A percentile compares a stretch with the other conserved stretches of the same genome.
Evolutionary conservation across 257 asterid genomes (phyloP).

Genomic region (Solanum chmielewskii): DNA sequence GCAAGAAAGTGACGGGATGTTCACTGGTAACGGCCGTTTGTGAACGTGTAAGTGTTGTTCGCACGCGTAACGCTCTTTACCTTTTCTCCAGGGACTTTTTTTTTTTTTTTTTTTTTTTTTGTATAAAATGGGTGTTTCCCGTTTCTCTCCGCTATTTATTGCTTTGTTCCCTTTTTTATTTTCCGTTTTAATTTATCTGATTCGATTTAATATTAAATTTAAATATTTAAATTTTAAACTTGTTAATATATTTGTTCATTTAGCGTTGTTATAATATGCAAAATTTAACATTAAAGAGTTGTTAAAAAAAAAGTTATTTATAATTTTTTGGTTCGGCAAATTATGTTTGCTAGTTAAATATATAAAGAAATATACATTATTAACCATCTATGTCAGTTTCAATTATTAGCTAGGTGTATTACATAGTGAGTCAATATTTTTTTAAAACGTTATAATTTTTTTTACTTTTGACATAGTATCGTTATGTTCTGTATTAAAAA

Average conservation of each 20-base stretch:
- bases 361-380: too few relatives aligned
- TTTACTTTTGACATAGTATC: too few relatives aligned
- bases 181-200: background rate
- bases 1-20: background rate
- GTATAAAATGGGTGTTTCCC: background rate
- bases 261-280: too few relatives aligned
- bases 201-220: background rate
- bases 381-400: background rate
- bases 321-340: too few relatives aligned
- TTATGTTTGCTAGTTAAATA: background rate
- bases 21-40: slow-evolving; percentile 4
- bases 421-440: too few relatives aligned
- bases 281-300: background rate
- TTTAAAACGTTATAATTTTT: too few relatives aligned
- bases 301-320: too few relatives aligned
- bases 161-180: background rate
- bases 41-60: slow-evolving; percentile 1
- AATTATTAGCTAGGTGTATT: too few relatives aligned
- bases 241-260: too few relatives aligned
- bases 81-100: background rate
- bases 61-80: background rate
- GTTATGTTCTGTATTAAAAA: fast-evolving
- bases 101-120: background rate
- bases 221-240: too few relatives aligned
- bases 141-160: background rate